Conservation (phyloP, 139 green algal genomes). For the Chlorella sp. region DNA sequence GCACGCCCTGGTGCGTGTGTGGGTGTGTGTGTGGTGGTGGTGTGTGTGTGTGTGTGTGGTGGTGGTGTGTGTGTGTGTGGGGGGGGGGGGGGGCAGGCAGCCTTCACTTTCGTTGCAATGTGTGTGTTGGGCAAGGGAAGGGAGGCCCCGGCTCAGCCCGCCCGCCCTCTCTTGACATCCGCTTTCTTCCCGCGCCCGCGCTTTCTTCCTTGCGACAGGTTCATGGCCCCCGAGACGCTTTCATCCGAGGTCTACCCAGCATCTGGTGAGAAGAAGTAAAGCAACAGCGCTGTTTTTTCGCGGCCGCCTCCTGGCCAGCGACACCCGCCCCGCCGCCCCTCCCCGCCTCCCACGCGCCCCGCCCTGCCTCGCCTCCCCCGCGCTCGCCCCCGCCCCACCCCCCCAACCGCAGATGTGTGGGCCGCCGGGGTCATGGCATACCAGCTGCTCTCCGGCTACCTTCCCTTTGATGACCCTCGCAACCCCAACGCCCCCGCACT, state of each 20-base stretch:
- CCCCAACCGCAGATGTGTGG: slow-evolving; percentile 86
- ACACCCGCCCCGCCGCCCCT: too few species aligned
- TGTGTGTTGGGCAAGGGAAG: not conserved
- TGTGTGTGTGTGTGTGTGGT: not conserved
- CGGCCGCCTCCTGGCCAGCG: too few species aligned
- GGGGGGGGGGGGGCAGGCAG: not conserved
- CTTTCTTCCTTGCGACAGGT: too few species aligned
- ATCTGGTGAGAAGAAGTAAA: too few species aligned
- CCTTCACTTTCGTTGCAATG: not conserved
- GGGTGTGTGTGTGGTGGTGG: too few species aligned
- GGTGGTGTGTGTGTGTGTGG: not conserved
- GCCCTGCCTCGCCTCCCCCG: too few species aligned
- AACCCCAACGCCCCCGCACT: slow-evolving; percentile 71
- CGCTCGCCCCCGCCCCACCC: too few species aligned
- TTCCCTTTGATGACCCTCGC: slow-evolving; percentile 88
- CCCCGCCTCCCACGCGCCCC: too few species aligned
- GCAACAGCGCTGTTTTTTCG: too few species aligned
- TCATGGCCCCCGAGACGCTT: slow-evolving; percentile 84
- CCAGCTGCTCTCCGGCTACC: slow-evolving; percentile 80
- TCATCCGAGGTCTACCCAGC: slow-evolving; percentile 66
- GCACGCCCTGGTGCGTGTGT: slow-evolving; percentile 85
- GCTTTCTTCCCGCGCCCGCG: slow-evolving; percentile 32
- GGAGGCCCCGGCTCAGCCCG: too few species aligned
- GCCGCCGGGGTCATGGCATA: slow-evolving; percentile 87
- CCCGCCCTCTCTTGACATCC: slow-evolving; percentile 5